Base-by-base conservation (phyloP, 1,284 basidiomycete genomes). In the Serendipita sp. region DNA sequence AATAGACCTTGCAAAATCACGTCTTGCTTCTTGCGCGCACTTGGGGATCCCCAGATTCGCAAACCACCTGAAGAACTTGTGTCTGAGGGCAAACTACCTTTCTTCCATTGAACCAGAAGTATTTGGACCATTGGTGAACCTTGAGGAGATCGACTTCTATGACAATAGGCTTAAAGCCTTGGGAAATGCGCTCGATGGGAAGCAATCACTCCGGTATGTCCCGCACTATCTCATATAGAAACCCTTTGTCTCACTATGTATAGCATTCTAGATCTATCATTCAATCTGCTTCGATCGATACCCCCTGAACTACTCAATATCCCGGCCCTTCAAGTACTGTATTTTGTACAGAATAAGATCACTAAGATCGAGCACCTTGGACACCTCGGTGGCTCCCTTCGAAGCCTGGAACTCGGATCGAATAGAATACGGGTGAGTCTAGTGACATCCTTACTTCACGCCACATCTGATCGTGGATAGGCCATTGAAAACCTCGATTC, bases 331-430 rank as follows among this genome's bases (percentile, higher is more conserved):
- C 76, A 80, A 61, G 91, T 89, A 0, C 78, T 96, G 26, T 99
- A 93, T 75, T 91, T 99, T 69, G 91, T 99, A 1, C 95, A 99
- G 74, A 98, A 99, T 76, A 90, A 91, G 74, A 95, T 99, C 68
- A 82, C 84, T 3, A 82, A 81, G 64, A 89, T 99, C 55, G 78
- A 80, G 12, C 79, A 85, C 49, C 73, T 93, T 5, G 74, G 79
- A 64, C 73, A 80, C 45, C 71, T 87, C 62, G 83, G 83, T 29
- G 75, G 76, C 0, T 84, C 82, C 2, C 72, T 98, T 64, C 81
- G 82, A 60, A 94, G 90, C 69, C 76, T 99, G 8, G 95, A 99
- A 73, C 78, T 98, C 12, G 95, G 95, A 0, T 93, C 94, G 0
- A 99, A 99, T 72, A 82, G 81, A 69, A 83, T 99, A 62, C 79